Percentiles rank a stretch among this genome's conserved stretches.
These are phyloP conservation scores for Collybiopsis luxurians DNA, from an alignment of 768 basidiomycete species.

Conservation along the genomic window DNA sequence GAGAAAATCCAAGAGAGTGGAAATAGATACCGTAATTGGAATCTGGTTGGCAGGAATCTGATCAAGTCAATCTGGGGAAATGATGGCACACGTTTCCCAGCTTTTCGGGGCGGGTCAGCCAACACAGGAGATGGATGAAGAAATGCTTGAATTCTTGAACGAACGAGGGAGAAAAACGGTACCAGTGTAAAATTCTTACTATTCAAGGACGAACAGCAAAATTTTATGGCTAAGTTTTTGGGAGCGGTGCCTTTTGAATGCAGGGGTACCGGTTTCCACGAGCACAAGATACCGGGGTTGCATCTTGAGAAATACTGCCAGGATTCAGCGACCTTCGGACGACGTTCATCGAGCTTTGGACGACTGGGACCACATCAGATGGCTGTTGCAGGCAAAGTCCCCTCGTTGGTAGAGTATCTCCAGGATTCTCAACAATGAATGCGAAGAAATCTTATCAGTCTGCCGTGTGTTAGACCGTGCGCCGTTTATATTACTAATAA, in stretches of 20 bases:
- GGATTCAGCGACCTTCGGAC: background rate
- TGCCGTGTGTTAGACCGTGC: background rate
- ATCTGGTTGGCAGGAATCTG: conserved; percentile 30
- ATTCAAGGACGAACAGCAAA: no score
- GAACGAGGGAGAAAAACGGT: no score
- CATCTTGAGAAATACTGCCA: background rate
- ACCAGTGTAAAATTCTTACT: no score
- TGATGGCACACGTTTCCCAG: background rate
- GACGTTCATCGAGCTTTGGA: background rate
- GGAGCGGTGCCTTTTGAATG: background rate
- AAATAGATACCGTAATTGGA: conserved; percentile 9
- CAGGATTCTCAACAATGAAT: no score
- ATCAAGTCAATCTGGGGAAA: conserved; percentile 33
- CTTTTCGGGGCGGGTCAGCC: background rate
- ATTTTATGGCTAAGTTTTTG: no score
- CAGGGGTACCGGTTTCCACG: background rate
- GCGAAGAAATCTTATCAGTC: background rate
- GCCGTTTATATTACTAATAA: background rate
- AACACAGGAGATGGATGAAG: no score
- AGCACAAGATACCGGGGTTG: background rate
- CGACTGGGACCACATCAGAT: background rate
- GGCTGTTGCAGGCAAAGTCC: no score
- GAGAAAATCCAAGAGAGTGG: conserved; percentile 42
- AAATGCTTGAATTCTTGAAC: no score
- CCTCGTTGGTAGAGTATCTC: no score